Evolutionary conservation across 2,329 filamentous ascomycete genomes (phyloP), one percentile per base, ranked within the genome.

Genomic region (Sarocladium brachiariae): DNA sequence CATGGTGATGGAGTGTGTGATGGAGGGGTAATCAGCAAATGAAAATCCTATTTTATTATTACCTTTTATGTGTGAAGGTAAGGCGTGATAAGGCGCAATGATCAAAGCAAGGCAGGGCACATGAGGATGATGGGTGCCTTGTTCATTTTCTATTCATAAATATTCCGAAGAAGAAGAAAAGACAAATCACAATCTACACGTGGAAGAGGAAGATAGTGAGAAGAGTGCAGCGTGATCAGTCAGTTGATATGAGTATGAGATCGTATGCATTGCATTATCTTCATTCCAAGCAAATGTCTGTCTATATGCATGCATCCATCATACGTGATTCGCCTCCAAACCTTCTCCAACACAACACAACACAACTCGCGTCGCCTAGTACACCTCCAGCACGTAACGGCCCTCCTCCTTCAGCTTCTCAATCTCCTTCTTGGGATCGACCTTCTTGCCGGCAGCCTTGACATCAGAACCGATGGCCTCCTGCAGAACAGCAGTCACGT

Each of bases 331-430:
- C n/a, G n/a, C 35, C 35, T 19, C 35, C 6, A 7, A 38, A 38
- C 35, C 49, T 25, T 35, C 24, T 21, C 25, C n/a, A n/a, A n/a
- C n/a, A n/a, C n/a, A n/a, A n/a, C 27, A 30, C 27, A 30, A 30
- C 27, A 30, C 27, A 30, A 7, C 27, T 13, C 13, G 7, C 27
- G 7, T 21, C n/a, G 27, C 37, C 23, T 88, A 97, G 71, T 97
- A 97, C 51, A 97, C 93, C 74, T 99, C 93, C 51, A 99, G 77
- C 49, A 99, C 92, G 72, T 97, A 99, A 65, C 93, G 80, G 55
- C 87, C 81, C 61, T 89, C 86, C 68, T 99, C 93, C 86, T 99
- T 99, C 61, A 99, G 74, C 72, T 86, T 86, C 76, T 99, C 95
- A 74, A 99, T 97, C 77, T 95, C 90, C 77, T 91, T 91, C 60